phyloP scores from a whole-genome alignment of 1,284 basidiomycete species.

The Cystodermella granulosa region DNA sequence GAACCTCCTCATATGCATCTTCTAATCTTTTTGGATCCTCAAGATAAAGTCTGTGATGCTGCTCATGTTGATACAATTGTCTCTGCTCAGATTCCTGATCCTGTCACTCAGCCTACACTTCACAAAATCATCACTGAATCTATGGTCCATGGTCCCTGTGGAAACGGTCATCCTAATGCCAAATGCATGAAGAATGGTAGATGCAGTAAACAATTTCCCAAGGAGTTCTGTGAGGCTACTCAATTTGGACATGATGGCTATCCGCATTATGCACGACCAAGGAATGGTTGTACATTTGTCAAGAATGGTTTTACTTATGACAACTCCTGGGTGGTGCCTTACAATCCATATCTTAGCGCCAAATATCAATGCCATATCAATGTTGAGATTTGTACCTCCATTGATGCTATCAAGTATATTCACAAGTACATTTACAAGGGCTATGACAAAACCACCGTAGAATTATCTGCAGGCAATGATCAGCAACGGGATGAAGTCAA shows the following conservation, averaged over 20 bases:
- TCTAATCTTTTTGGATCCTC: constrained; percentile 37
- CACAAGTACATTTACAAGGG: constrained; percentile 51
- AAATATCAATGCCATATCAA: constrained; percentile 49
- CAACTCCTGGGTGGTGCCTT: constrained; percentile 41
- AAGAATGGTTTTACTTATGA: constrained; percentile 18
- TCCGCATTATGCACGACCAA: constrained; percentile 32
- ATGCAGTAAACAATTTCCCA: constrained; percentile 44
- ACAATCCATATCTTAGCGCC: constrained; percentile 29
- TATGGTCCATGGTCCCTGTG: constrained; percentile 51
- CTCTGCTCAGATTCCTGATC: constrained; percentile 43
- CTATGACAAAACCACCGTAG: constrained; percentile 33
- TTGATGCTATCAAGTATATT: constrained; percentile 41
- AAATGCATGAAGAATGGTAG: constrained; percentile 37
- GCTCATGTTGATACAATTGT: constrained; percentile 40
- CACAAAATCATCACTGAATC: constrained; percentile 30
- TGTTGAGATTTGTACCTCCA: constrained; percentile 31
- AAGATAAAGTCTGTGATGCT: constrained; percentile 29
- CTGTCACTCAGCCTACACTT: constrained; percentile 33
- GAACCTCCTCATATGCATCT: constrained; percentile 48
- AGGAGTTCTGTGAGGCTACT: constrained; percentile 34
- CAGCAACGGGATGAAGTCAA: constrained; percentile 33
- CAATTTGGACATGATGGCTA: constrained; percentile 37
- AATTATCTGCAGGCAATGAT: constrained; percentile 13
- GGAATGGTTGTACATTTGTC: constrained; percentile 31
- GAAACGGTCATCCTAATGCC: constrained; percentile 26